phyloP scores from a whole-genome alignment of 108 stramenopile species.

The Nitzschia sp. region DNA sequence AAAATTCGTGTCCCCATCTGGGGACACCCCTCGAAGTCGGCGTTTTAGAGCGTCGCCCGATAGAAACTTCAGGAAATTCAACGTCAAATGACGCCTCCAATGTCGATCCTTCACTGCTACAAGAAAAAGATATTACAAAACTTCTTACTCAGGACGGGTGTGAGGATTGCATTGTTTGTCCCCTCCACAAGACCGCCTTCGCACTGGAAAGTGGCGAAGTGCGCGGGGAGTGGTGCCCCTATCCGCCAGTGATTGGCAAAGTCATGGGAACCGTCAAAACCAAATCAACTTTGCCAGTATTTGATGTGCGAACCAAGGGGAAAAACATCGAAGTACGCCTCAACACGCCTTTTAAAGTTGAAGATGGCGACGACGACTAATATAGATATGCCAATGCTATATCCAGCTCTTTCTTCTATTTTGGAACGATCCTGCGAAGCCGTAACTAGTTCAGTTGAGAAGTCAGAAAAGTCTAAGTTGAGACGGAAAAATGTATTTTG shows the following conservation, averaged over 20 bases:
- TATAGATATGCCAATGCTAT: neutral
- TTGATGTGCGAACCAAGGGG: constrained; percentile 74
- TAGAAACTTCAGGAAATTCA: constrained; percentile 14
- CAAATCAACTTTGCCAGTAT: constrained; percentile 61
- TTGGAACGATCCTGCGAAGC: too few relatives aligned
- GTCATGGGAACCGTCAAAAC: constrained; percentile 70
- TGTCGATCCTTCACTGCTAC: neutral
- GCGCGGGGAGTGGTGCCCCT: constrained; percentile 97
- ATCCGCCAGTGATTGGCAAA: constrained; percentile 90
- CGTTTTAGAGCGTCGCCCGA: constrained; percentile 65
- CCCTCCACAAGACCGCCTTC: constrained; percentile 93
- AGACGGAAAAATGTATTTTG: too few relatives aligned
- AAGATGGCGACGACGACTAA: neutral
- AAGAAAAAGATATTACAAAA: constrained; percentile 36
- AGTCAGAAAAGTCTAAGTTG: too few relatives aligned
- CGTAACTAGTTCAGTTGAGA: too few relatives aligned
- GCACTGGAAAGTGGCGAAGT: constrained; percentile 89
- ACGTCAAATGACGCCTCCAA: neutral
- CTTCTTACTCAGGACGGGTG: constrained; percentile 62
- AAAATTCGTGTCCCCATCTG: constrained; percentile 95
- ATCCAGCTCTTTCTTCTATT: too few relatives aligned
- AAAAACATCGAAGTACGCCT: constrained; percentile 84
- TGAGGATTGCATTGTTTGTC: constrained; percentile 94
- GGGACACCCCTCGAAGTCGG: constrained; percentile 96
- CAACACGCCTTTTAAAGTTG: constrained; percentile 16